These are phyloP conservation scores for Fusarium sp. DNA, from an alignment of 2,329 filamentous ascomycete genomes.

Conservation along the genomic window DNA sequence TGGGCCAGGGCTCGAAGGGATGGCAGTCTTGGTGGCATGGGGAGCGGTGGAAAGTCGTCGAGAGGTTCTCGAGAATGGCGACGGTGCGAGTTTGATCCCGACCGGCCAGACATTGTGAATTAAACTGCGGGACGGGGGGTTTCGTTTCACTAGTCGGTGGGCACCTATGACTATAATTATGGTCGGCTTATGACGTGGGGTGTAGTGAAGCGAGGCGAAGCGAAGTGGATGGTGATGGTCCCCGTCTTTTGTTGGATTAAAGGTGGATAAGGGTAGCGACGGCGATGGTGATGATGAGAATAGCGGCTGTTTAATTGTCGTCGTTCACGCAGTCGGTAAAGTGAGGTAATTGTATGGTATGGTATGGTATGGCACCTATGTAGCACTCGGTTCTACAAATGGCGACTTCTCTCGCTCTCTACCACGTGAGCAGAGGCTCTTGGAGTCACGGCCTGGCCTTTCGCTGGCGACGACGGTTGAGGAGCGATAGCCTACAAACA, in stretches of 20 bases:
- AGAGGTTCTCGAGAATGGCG: constrained; percentile 51
- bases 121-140: constrained; percentile 16
- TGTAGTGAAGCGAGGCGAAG: constrained; percentile 26
- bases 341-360: constrained; percentile 2
- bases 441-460: constrained; percentile 16
- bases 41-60: constrained; percentile 54
- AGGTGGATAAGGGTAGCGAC: constrained; percentile 32
- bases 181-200: constrained; percentile 39
- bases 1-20: constrained; percentile 52
- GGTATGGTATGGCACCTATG: constrained; percentile 1
- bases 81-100: constrained; percentile 51
- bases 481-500: constrained; percentile 11
- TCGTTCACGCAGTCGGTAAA: not conserved
- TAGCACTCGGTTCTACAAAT: constrained; percentile 13
- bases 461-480: constrained; percentile 14
- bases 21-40: constrained; percentile 51
- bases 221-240: constrained; percentile 25
- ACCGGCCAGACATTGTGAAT: constrained; percentile 53
- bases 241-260: constrained; percentile 19
- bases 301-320: constrained; percentile 1
- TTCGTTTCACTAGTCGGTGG: constrained; percentile 34
- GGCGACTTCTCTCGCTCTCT: constrained; percentile 8
- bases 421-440: constrained; percentile 27
- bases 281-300: not conserved
- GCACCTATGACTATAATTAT: constrained; percentile 31